Base-by-base conservation (phyloP, 768 basidiomycete species). In the Clitopilus passeckerianus region DNA sequence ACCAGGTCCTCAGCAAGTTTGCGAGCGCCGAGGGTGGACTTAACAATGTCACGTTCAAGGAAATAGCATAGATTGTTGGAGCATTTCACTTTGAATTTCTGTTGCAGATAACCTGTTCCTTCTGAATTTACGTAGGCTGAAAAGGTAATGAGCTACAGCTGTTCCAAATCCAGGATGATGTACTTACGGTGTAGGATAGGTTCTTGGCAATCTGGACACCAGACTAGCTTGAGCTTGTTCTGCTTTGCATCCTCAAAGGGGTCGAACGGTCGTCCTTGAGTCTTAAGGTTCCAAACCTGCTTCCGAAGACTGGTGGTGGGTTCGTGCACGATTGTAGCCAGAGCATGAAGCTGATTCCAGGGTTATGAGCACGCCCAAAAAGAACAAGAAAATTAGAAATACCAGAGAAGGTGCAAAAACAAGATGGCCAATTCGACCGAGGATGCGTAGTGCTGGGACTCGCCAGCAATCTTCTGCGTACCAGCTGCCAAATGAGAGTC, bases 21-120 rank as follows among this genome's bases (percentile, higher is more conserved):
- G 34, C 71, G 66, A 5, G 78, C 66, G 0, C 71, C 80, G 1
- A 82, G 70, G 16, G 64, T 72, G 16, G 74, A 70, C 34, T 73
- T 75, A 0, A 73, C 80, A 22, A 83, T 74, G 16, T 59, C 66
- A 7, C 52, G 20, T 22, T 75, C 68, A 34, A 15, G 12, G n/a
- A 41, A 41, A 9, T 61, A 59, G 59, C 81, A 82, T 4, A 27
- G 50, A 1, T 61, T 54, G 20, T 34, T 33, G 7, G 46, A 37
- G 59, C 82, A 83, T 50, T 41, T 33, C 6, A 63, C 56, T 9
- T 34, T 64, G 59, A 81, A 81, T 0, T 64, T 67, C 20, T 63
- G 65, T 59, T 80, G 77, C 0, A 73, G 62, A 54, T 80, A 82
- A 1, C 81, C 82, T 1, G 74, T 75, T 2, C 72, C 75, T 1